A percentile compares a stretch with the other conserved stretches of the same genome.
These are phyloP conservation scores for Hanseniaspora jakobsenii DNA, from an alignment of 805 yeast genomes.

Conservation along the genomic window DNA sequence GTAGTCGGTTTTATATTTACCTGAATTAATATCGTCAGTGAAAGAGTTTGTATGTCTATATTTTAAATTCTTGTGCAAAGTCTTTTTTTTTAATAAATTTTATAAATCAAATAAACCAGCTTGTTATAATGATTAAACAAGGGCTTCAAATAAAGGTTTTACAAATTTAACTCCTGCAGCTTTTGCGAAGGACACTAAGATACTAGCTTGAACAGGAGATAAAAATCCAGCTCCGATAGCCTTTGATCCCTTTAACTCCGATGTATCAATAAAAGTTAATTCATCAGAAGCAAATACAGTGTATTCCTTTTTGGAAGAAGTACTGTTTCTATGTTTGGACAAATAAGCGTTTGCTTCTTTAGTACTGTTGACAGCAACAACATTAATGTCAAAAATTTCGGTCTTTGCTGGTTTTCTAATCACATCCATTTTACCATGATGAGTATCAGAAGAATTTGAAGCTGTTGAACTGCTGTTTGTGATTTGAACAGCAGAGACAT, in stretches of 20 bases:
- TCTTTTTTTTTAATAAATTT: slow-evolving; percentile 1
- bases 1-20: too few relatives aligned
- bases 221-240: slow-evolving; percentile 26
- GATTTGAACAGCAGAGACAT: neutral
- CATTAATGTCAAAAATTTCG: neutral
- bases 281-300: slow-evolving; percentile 23
- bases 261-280: slow-evolving; percentile 17
- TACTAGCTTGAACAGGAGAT: slow-evolving; percentile 26
- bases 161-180: slow-evolving; percentile 20
- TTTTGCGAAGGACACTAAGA: slow-evolving; percentile 25
- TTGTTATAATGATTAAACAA: neutral
- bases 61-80: too few relatives aligned
- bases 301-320: slow-evolving; percentile 20
- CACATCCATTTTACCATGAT: neutral
- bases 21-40: too few relatives aligned
- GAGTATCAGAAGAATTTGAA: slow-evolving; percentile 8
- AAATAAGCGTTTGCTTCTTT: slow-evolving; percentile 1
- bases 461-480: slow-evolving; percentile 5
- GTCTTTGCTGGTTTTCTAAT: too few relatives aligned
- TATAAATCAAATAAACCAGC: neutral
- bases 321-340: neutral
- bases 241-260: slow-evolving; percentile 18
- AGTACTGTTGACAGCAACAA: neutral
- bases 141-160: neutral
- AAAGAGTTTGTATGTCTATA: too few relatives aligned